Conservation (phyloP, 805 yeast species). For the Brettanomyces bruxellensis region DNA sequence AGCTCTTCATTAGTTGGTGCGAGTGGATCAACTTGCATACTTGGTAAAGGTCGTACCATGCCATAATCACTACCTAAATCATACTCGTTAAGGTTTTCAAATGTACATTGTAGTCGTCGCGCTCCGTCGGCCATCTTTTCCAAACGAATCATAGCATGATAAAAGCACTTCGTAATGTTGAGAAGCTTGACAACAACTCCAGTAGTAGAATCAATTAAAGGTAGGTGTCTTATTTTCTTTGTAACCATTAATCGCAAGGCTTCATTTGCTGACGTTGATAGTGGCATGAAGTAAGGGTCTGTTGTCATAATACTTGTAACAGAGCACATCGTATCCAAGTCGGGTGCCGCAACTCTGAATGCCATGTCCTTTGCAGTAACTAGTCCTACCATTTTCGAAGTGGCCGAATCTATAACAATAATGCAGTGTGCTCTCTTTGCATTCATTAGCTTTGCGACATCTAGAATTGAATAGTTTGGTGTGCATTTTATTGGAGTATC, state of each 20-base stretch:
- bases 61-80: constrained; percentile 7
- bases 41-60: constrained; percentile 1
- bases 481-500: constrained; percentile 29
- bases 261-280: constrained; percentile 30
- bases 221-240: constrained; percentile 34
- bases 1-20: constrained; percentile 10
- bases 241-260: constrained; percentile 35
- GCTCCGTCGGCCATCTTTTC: constrained; percentile 33
- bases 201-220: constrained; percentile 25
- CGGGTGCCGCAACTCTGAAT: constrained; percentile 29
- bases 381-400: constrained; percentile 27
- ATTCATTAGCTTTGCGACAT: constrained; percentile 29
- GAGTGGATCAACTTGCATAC: background rate
- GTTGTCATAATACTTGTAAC: constrained; percentile 32
- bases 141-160: constrained; percentile 34
- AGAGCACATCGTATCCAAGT: constrained; percentile 16
- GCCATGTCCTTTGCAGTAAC: constrained; percentile 41
- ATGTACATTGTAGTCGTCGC: constrained; percentile 22
- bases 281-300: constrained; percentile 27
- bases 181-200: constrained; percentile 32
- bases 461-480: constrained; percentile 23
- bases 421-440: constrained; percentile 33
- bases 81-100: constrained; percentile 19
- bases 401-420: constrained; percentile 23
- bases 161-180: constrained; percentile 38